phyloP scores from a whole-genome alignment of 495 filamentous ascomycete species.

The Penicilliopsis zonata region DNA sequence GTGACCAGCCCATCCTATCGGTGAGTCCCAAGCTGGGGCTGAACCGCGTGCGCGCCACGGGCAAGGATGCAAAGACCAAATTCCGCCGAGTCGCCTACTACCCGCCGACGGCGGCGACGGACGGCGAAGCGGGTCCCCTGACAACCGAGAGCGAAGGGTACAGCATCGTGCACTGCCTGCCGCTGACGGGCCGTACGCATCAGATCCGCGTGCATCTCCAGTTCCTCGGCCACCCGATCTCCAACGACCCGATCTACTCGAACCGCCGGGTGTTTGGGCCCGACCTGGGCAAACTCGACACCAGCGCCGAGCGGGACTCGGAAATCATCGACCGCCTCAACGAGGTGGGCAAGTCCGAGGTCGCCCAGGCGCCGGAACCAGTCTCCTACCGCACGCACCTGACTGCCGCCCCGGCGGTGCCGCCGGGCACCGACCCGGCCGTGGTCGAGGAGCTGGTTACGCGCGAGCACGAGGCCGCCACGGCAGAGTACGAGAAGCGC shows the following conservation, averaged over 20 bases:
- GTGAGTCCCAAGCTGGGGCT: conserved; percentile 92
- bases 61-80: conserved; percentile 78
- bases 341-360: conserved; percentile 88
- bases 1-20: conserved; percentile 84
- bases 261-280: conserved; percentile 86
- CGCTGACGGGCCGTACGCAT: conserved; percentile 87
- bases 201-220: conserved; percentile 93
- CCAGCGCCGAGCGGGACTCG: conserved; percentile 59
- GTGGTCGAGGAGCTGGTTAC: conserved; percentile 31
- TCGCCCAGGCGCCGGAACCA: conserved; percentile 77
- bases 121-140: conserved; percentile 13
- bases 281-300: conserved; percentile 60
- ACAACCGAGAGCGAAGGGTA: conserved; percentile 51
- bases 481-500: conserved; percentile 70
- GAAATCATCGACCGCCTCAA: conserved; percentile 76
- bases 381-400: conserved; percentile 57
- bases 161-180: conserved; percentile 88
- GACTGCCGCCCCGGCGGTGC: conserved; percentile 28
- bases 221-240: conserved; percentile 86
- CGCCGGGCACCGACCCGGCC: conserved; percentile 24
- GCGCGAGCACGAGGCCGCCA: conserved; percentile 68
- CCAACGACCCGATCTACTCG: conserved; percentile 95
- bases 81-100: conserved; percentile 88
- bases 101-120: conserved; percentile 7
- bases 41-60: conserved; percentile 84